Evolutionary conservation across 306 rosid species (phyloP).

Genomic region (Prunus padus): DNA sequence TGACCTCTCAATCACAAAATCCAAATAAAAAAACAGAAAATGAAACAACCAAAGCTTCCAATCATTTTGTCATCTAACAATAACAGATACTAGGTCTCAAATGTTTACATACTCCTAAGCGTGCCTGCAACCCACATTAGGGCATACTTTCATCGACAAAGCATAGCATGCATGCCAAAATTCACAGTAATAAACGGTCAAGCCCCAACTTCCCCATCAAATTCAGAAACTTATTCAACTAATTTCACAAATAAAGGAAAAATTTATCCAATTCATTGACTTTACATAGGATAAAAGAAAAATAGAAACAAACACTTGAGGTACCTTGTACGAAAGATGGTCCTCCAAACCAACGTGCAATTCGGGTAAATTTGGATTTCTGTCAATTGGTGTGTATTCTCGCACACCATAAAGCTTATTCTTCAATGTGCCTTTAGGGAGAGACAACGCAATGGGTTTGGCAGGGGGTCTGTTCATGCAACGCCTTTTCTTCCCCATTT

Average conservation of each 20-base stretch:
- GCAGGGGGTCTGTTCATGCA: no score
- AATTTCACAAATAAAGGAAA: not conserved
- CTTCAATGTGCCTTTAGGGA: no score
- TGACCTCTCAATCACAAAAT: not conserved
- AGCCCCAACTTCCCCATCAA: not conserved
- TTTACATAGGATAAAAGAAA: not conserved
- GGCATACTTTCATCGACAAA: conserved; percentile 4
- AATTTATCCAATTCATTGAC: conserved; percentile 8
- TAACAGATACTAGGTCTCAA: conserved; percentile 42
- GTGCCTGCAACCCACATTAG: conserved; percentile 26
- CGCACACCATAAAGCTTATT: no score
- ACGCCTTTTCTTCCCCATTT: no score
- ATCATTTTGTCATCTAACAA: not conserved
- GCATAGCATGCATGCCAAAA: not conserved
- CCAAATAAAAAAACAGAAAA: not conserved
- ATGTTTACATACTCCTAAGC: not conserved
- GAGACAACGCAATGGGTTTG: no score
- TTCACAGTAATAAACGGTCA: not conserved
- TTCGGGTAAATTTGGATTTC: no score
- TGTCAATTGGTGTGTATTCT: no score
- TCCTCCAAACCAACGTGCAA: no score
- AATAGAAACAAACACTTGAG: not conserved
- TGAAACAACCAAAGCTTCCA: not conserved
- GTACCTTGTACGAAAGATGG: no score
- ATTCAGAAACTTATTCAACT: not conserved